Evolutionary conservation across 371 early-diverging fungal species (phyloP).

Genomic region (Capniomyces stellatus): DNA sequence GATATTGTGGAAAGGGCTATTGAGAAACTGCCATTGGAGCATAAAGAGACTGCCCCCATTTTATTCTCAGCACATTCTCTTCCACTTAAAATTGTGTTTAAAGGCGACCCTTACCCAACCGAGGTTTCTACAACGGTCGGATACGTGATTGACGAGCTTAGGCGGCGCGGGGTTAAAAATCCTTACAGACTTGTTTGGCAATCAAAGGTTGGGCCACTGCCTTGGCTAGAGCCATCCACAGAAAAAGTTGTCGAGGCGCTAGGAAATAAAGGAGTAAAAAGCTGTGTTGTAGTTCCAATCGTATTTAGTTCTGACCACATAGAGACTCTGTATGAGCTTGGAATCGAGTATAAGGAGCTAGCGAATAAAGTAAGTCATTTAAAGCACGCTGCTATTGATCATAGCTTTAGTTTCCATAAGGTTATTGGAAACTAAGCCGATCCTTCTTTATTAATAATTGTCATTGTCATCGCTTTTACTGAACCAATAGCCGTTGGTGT

Average conservation of each 20-base stretch:
- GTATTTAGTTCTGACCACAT: slow-evolving; percentile 94
- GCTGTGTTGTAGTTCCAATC: slow-evolving; percentile 73
- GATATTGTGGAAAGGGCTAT: slow-evolving; percentile 51
- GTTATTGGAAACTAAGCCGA: no score
- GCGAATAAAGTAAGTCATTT: no score
- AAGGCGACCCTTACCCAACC: slow-evolving; percentile 75
- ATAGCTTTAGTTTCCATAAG: no score
- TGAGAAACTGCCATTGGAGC: slow-evolving; percentile 41
- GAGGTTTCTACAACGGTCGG: slow-evolving; percentile 88
- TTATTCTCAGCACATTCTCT: slow-evolving; percentile 92
- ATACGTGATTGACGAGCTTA: slow-evolving; percentile 56
- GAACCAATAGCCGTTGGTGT: no score
- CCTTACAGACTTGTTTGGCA: slow-evolving; percentile 93
- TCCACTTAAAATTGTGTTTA: slow-evolving; percentile 81
- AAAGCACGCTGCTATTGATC: no score
- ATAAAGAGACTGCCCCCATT: slow-evolving; percentile 52
- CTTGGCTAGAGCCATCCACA: slow-evolving; percentile 89
- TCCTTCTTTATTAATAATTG: no score
- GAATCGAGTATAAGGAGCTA: slow-evolving; percentile 72
- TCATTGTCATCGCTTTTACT: no score
- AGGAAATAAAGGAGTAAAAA: slow-evolving; percentile 53
- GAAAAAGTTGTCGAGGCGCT: slow-evolving; percentile 55
- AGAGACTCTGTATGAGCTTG: slow-evolving; percentile 90
- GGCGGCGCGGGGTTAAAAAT: slow-evolving; percentile 28
- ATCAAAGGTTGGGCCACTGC: slow-evolving; percentile 83